Evolutionary conservation across 2,329 filamentous ascomycete genomes (phyloP), one percentile per base, ranked within the genome.

Genomic region (Penicillium sp.): DNA sequence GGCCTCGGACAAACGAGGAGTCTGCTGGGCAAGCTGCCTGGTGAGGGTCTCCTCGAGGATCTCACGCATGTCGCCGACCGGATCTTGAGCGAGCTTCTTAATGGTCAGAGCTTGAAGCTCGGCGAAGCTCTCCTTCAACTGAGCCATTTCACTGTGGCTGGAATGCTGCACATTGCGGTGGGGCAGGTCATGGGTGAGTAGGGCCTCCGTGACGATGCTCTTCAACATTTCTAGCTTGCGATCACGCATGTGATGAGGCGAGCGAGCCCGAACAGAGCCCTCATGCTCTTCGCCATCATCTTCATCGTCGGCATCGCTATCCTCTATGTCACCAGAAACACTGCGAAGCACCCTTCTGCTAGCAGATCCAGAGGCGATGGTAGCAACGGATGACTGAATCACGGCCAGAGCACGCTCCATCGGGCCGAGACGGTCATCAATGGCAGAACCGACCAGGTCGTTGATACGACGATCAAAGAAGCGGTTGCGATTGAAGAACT

Each of bases 401-500:
- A 80, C 80, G 46, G 84, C 82, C 50, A 99, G 73, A n/a, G 86
- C 84, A 67, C 86, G 85, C 72, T 97, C 90, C 24, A 99, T 76
- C 27, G 94, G 93, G 51, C 84, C 84, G 7, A 99, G 80, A 33
- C 89, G 86, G 56, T 86, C 83, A 46, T 91, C 84, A 45, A 99
- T 75, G 3, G 94, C 79, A 41, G 83, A 84, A 46, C 89, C 89
- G 58, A 99, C 89, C 58, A 97, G 75, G 44, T 91, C 85, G 67
- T 96, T 91, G 56, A 99, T 90, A 66, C 90, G 91, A 40, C 85
- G 87, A 66, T 97, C 91, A 65, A 97, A 97, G 80, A 96, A 97
- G 40, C 85, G 83, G 57, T 89, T 90, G 41, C 91, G 85, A 46
- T 86, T 85, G 58, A 89, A 85, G 49, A 97, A 78, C 72, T 96